Conservation (phyloP, 1,284 basidiomycete genomes). For the Pterulicium gracile region DNA sequence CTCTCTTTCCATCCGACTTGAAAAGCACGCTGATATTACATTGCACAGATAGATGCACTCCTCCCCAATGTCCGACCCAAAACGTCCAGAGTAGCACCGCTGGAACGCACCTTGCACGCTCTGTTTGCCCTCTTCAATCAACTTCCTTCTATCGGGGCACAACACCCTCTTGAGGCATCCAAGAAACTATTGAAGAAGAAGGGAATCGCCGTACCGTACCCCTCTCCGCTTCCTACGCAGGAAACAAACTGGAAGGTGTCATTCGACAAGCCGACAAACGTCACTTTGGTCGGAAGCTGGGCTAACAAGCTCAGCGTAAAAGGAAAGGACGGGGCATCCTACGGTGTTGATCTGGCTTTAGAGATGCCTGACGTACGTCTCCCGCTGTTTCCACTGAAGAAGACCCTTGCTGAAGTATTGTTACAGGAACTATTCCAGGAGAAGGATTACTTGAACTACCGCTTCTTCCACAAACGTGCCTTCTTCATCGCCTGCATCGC, state of each 20-base stretch:
- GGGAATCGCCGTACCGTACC: constrained; percentile 51
- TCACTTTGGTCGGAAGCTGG: constrained; percentile 70
- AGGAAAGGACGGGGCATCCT: constrained; percentile 50
- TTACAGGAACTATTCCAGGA: constrained; percentile 78
- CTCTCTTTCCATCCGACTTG: neutral
- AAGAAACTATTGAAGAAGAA: constrained; percentile 35
- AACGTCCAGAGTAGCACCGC: constrained; percentile 34
- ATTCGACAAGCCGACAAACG: constrained; percentile 56
- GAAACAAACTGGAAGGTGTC: constrained; percentile 71
- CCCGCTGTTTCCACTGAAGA: neutral
- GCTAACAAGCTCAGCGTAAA: constrained; percentile 57
- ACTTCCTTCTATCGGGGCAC: constrained; percentile 45
- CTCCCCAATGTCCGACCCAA: constrained; percentile 73
- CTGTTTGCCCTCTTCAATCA: constrained; percentile 51
- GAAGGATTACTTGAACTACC: constrained; percentile 86
- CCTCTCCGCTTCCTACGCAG: constrained; percentile 50
- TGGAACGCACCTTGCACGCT: constrained; percentile 55
- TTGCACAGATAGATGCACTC: constrained; percentile 64
- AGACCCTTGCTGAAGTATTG: constrained; percentile 6
- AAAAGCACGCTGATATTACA: neutral
- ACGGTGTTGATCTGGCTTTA: constrained; percentile 74
- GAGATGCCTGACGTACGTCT: constrained; percentile 76
- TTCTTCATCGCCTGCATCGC: constrained; percentile 85
- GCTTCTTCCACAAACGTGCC: constrained; percentile 90
- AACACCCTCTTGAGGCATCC: constrained; percentile 56